phyloP scores from a whole-genome alignment of 371 early-diverging fungal genomes.

The Phascolomyces articulosus region DNA sequence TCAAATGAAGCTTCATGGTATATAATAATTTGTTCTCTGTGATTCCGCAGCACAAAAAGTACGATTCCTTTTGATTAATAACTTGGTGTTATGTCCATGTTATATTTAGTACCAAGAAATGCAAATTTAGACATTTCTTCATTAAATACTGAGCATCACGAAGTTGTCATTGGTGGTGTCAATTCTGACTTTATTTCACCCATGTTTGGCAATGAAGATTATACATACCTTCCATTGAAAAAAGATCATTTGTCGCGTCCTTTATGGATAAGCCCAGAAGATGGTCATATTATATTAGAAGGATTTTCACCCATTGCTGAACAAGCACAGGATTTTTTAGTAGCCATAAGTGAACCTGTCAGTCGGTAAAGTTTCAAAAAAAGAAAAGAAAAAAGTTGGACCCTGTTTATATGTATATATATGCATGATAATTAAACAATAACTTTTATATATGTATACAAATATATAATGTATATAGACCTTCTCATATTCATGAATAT shows the following conservation, averaged over 20 bases:
- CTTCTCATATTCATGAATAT: slow-evolving; percentile 98
- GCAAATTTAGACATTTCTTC: slow-evolving; percentile 57
- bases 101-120: slow-evolving; percentile 56
- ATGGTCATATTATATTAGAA: slow-evolving; percentile 96
- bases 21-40: neutral
- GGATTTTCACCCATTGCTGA: slow-evolving; percentile 94
- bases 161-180: slow-evolving; percentile 22
- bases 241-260: slow-evolving; percentile 88
- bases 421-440: too few species aligned
- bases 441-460: too few species aligned
- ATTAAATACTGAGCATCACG: slow-evolving; percentile 32
- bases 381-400: too few species aligned
- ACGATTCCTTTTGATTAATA: too few species aligned
- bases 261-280: slow-evolving; percentile 94
- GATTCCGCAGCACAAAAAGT: neutral
- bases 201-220: slow-evolving; percentile 76
- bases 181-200: slow-evolving; percentile 58
- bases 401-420: too few species aligned
- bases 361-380: slow-evolving; percentile 77
- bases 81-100: too few species aligned
- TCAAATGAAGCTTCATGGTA: slow-evolving; percentile 47
- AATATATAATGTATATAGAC: too few species aligned
- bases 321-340: slow-evolving; percentile 98
- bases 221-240: slow-evolving; percentile 82
- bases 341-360: slow-evolving; percentile 99